Evolutionary conservation across 2,329 filamentous ascomycete species (phyloP).

Genomic region (Botrytis galanthina): DNA sequence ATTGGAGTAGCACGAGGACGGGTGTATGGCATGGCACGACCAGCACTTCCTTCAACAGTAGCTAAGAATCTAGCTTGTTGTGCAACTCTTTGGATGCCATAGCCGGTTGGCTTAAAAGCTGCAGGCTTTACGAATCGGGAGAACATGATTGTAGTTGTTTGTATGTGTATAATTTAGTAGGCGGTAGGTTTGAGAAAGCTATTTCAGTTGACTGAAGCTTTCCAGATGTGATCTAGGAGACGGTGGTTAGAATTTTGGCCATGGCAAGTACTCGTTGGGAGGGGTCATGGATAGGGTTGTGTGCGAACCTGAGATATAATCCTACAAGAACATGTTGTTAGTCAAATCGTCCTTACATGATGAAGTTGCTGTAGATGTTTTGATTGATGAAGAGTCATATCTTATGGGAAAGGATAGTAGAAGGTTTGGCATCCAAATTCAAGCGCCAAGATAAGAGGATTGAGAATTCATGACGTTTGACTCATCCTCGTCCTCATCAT

Average conservation of each 20-base stretch:
- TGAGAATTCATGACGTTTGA: not conserved
- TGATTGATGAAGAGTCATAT: not conserved
- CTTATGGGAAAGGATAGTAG: not conserved
- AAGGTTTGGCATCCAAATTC: not conserved
- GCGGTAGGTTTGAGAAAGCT: slow-evolving; percentile 24
- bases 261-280: slow-evolving; percentile 24
- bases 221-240: slow-evolving; percentile 44
- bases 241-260: slow-evolving; percentile 30
- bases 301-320: slow-evolving; percentile 69
- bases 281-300: slow-evolving; percentile 10
- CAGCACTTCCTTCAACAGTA: slow-evolving; percentile 66
- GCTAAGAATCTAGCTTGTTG: slow-evolving; percentile 55
- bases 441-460: not conserved
- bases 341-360: slow-evolving; percentile 33
- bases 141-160: slow-evolving; percentile 52
- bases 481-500: not conserved
- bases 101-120: slow-evolving; percentile 41
- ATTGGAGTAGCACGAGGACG: slow-evolving; percentile 63
- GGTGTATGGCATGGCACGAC: slow-evolving; percentile 62
- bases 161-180: slow-evolving; percentile 27
- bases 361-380: not conserved
- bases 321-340: slow-evolving; percentile 53
- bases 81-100: slow-evolving; percentile 33
- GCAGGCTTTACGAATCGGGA: slow-evolving; percentile 57
- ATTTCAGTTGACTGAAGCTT: slow-evolving; percentile 43